Evolutionary conservation across 441 rosid genomes (phyloP).

Genomic region (Gossypium davidsonii): DNA sequence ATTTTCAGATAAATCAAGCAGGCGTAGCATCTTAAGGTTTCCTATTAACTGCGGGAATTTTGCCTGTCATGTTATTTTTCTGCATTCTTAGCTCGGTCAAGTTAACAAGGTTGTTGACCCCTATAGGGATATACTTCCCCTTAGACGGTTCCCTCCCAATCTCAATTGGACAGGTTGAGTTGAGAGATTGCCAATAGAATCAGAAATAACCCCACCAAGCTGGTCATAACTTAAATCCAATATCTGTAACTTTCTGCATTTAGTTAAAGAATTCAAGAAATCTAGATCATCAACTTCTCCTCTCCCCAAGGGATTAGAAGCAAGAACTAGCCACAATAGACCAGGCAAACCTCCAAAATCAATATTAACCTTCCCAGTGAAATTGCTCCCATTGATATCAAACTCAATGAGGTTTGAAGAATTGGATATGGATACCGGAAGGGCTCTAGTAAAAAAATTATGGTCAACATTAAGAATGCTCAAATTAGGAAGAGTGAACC

Average conservation of each 20-base stretch:
- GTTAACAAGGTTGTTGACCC: neutral
- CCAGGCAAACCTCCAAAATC: neutral
- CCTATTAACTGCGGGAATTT: constrained; percentile 2
- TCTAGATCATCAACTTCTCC: neutral
- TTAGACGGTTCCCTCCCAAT: neutral
- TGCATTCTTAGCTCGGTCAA: neutral
- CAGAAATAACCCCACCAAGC: constrained; percentile 13
- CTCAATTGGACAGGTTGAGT: neutral
- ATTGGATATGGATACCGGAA: constrained; percentile 19
- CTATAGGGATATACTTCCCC: constrained; percentile 6
- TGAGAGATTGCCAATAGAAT: constrained; percentile 15
- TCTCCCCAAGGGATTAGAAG: neutral
- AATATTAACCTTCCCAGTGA: constrained; percentile 12
- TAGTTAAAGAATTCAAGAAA: constrained; percentile 15
- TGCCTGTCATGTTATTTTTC: constrained; percentile 1
- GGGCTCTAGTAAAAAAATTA: neutral
- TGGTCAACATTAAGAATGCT: neutral
- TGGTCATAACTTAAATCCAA: neutral
- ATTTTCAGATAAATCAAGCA: neutral
- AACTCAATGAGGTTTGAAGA: neutral
- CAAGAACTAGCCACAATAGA: neutral
- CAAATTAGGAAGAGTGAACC: constrained; percentile 14
- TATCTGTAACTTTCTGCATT: neutral
- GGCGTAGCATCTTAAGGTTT: neutral
- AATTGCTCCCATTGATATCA: neutral